Evolutionary conservation across 257 asterid species (phyloP).

Genomic region (Eucommia ulmoides): DNA sequence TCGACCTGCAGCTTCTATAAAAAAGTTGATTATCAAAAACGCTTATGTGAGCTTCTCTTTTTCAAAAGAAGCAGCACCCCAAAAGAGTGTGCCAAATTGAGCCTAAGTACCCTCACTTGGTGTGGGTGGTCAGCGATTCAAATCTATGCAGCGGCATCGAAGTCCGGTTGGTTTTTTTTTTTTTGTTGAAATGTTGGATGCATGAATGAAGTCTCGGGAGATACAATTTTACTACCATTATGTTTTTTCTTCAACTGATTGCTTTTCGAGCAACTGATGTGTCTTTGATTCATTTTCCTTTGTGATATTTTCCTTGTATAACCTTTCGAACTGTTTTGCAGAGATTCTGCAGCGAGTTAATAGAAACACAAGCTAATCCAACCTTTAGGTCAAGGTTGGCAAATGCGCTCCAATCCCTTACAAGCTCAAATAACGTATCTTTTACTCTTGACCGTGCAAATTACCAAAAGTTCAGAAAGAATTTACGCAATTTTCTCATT

Average conservation of each 20-base stretch:
- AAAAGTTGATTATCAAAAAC: no score
- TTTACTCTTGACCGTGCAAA: slow-evolving; percentile 66
- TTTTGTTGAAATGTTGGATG: background rate
- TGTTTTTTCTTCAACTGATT: no score
- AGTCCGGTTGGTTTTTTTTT: background rate
- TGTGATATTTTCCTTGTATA: slow-evolving; percentile 1
- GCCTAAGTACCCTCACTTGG: no score
- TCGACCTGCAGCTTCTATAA: no score
- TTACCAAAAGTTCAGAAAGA: slow-evolving; percentile 81
- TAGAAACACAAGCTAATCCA: slow-evolving; percentile 53
- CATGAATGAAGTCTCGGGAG: no score
- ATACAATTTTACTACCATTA: no score
- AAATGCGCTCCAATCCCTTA: slow-evolving; percentile 67
- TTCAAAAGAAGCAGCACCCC: no score
- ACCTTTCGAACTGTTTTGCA: slow-evolving; percentile 29
- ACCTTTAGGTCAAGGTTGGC: slow-evolving; percentile 54
- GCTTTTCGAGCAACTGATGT: no score
- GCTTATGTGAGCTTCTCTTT: no score
- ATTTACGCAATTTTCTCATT: slow-evolving; percentile 51
- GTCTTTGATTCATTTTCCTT: background rate
- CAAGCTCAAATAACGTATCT: slow-evolving; percentile 64
- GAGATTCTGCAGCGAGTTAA: slow-evolving; percentile 63
- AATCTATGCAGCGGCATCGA: background rate
- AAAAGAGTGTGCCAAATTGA: no score
- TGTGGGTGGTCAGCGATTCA: no score